Percentiles rank a stretch among this genome's conserved stretches.
These are phyloP conservation scores for Vitis rupestris DNA, from an alignment of 164 flowering plant species.

Conservation along the genomic window DNA sequence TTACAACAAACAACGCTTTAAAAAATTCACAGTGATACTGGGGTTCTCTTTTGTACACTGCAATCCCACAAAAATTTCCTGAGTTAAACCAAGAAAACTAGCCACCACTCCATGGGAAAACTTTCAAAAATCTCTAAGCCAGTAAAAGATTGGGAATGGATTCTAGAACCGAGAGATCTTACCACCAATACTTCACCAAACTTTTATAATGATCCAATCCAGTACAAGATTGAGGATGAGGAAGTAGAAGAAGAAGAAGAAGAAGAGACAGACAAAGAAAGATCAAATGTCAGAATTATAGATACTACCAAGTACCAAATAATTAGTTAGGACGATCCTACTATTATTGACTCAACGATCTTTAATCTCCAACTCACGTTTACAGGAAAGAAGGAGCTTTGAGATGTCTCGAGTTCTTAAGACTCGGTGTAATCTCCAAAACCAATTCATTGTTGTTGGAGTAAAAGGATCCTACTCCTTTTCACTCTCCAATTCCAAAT, in stretches of 20 bases:
- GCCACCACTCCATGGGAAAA: too few species aligned
- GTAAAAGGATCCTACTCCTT: neutral
- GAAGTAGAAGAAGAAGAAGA: too few species aligned
- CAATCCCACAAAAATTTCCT: too few species aligned
- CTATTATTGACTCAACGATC: neutral
- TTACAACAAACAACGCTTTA: neutral
- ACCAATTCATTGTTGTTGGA: neutral
- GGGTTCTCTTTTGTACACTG: too few species aligned
- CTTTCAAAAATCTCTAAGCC: too few species aligned
- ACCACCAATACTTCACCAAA: too few species aligned
- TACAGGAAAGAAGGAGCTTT: neutral
- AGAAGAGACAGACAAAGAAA: too few species aligned
- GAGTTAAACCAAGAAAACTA: too few species aligned
- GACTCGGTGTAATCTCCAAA: neutral
- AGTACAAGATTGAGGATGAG: too few species aligned
- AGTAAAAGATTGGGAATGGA: too few species aligned
- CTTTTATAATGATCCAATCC: neutral
- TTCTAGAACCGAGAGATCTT: too few species aligned
- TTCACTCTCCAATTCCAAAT: constrained; percentile 1
- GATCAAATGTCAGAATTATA: neutral
- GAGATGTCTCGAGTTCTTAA: neutral
- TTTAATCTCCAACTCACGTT: neutral
- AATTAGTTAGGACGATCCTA: neutral
- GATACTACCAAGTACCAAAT: neutral
- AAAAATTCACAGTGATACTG: neutral